Percentiles rank a stretch among this genome's conserved stretches.
Evolutionary conservation across 164 flowering plant species (phyloP).

Genomic region (Stephania cephalantha): DNA sequence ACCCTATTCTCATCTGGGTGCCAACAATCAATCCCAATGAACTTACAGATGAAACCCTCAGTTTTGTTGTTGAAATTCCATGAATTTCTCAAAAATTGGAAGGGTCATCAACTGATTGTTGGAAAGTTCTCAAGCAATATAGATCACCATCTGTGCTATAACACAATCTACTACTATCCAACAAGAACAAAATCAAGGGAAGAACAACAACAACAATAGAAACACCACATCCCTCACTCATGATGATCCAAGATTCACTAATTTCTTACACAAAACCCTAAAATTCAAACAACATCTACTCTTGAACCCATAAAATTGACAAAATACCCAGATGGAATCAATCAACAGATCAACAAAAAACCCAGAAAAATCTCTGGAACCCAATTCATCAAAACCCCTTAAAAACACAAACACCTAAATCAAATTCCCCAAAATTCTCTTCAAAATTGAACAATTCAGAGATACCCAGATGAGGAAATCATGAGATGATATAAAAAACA

Average conservation of each 20-base stretch:
- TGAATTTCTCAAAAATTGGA: conserved; percentile 24
- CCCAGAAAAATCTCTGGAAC: not conserved
- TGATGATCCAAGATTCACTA: conserved; percentile 5
- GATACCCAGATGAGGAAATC: not conserved
- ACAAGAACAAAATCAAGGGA: conserved; percentile 16
- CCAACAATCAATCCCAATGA: conserved; percentile 76
- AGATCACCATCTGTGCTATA: conserved; percentile 35
- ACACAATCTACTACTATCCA: conserved; percentile 18
- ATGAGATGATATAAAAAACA: not conserved
- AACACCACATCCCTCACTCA: conserved; percentile 8
- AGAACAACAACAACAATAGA: conserved; percentile 7
- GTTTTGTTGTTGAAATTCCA: conserved; percentile 51
- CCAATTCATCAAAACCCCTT: not conserved
- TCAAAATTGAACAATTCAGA: conserved; percentile 4
- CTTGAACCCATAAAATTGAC: not conserved
- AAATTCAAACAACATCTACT: not conserved
- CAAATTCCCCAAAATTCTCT: conserved; percentile 4
- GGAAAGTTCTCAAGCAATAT: conserved; percentile 43
- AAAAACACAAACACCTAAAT: not conserved
- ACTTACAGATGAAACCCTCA: conserved; percentile 65
- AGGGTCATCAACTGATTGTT: conserved; percentile 53
- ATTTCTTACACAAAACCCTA: not conserved
- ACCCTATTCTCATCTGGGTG: conserved; percentile 65
- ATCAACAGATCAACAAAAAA: not conserved
- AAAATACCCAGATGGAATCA: not conserved